Evolutionary conservation across 2,329 filamentous ascomycete species (phyloP), one percentile per base, ranked within the genome.

Genomic region (Fusarium newnesense): DNA sequence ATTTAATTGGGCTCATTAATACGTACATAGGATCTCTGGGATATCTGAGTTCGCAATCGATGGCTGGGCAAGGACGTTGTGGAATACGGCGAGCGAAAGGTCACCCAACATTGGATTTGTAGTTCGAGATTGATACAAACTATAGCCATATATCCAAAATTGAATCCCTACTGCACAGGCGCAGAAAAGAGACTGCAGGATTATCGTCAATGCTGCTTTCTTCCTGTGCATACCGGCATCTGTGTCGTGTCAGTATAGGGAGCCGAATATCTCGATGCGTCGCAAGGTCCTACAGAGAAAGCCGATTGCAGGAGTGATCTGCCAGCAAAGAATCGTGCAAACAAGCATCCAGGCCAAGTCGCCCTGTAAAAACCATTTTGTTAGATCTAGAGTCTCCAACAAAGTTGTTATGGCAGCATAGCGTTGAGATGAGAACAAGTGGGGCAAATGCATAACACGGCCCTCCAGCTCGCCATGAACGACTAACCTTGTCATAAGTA

Each of bases 111-210:
- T 79, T 1, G 81, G 80, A 26, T 82, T 82, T 1, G 80, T 79
- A 0, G 80, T 80, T 12, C 77, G 80, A 15, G 81, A 79, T 46
- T 80, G 76, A 54, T 86, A 85, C 4, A 86, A 77, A 0, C 83
- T 85, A 53, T 85, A 83, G 9, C 84, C 85, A 64, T 85, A 86
- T 5, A 85, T 78, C 84, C 84, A 86, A 74, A 83, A 86, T 58
- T 86, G 85, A 13, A 86, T 83, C 2, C 84, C 84, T 53, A 81
- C 82, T 2, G 83, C 84, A 52, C 80, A 84, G 2, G 84, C 81
- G 37, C 84, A 86, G 75, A 86, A 85, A 2, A 86, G 80, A 0
- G 84, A 86, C 71, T 86, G 84, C 32, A 86, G 80, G 13, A 86
- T 79, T 82, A 86, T 85, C 1, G 85, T 86, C 67, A 86, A 46